phyloP scores from a whole-genome alignment of 2,329 filamentous ascomycete genomes.

The Dendrostoma leiphaemia region DNA sequence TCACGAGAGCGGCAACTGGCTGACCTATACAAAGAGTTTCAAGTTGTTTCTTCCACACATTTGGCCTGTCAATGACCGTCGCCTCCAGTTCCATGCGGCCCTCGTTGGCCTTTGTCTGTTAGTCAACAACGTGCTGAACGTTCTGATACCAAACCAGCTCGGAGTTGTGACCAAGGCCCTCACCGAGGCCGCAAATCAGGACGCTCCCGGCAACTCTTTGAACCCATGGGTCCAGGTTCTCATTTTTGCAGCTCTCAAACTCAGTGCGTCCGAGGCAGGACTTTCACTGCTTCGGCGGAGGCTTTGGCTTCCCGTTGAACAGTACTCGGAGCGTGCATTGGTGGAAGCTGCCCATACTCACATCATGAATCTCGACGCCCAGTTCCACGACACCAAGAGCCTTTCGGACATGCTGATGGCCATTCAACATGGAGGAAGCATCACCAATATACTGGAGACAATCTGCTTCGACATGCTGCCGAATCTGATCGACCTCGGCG shows the following conservation, averaged over 20 bases:
- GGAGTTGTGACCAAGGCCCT: constrained; percentile 75
- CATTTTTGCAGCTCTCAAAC: constrained; percentile 48
- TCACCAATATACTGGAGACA: constrained; percentile 56
- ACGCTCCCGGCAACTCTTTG: constrained; percentile 33
- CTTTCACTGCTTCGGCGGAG: constrained; percentile 52
- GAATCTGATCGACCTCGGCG: constrained; percentile 57
- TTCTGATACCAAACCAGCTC: constrained; percentile 78
- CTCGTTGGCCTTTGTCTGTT: constrained; percentile 68
- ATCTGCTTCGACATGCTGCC: constrained; percentile 57
- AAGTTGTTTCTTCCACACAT: constrained; percentile 76
- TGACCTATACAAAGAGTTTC: constrained; percentile 74
- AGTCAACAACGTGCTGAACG: constrained; percentile 68
- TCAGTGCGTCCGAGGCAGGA: constrained; percentile 54
- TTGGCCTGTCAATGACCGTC: constrained; percentile 67
- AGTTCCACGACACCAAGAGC: constrained; percentile 61
- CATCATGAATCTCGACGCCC: constrained; percentile 58
- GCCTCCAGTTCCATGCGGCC: constrained; percentile 65
- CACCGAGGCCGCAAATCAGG: constrained; percentile 32
- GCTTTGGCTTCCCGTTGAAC: constrained; percentile 58
- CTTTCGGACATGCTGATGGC: constrained; percentile 58
- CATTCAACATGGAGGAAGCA: constrained; percentile 51
- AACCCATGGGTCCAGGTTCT: constrained; percentile 52
- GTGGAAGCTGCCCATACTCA: constrained; percentile 56
- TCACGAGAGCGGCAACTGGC: constrained; percentile 74
- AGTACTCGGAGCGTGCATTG: constrained; percentile 53